phyloP scores from a whole-genome alignment of 2,329 filamentous ascomycete genomes.

The Cercospora brassicicola region DNA sequence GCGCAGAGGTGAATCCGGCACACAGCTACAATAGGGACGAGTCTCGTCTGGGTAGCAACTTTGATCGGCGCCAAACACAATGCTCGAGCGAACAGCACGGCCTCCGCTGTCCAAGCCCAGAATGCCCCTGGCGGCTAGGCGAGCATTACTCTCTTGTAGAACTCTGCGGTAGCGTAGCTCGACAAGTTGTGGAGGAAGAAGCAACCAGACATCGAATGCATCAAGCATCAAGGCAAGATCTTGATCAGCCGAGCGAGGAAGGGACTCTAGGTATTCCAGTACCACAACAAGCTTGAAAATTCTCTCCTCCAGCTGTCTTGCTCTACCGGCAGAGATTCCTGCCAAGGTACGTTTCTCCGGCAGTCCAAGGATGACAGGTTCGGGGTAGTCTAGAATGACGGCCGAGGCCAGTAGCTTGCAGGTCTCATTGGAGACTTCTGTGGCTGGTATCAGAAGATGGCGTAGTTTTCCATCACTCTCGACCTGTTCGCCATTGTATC shows the following conservation, averaged over 20 bases:
- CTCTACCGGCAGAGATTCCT: not conserved
- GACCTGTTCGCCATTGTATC: not conserved
- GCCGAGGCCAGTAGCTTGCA: not conserved
- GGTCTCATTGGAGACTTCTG: not conserved
- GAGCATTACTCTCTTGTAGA: not conserved
- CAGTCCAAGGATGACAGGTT: not conserved
- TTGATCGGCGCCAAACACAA: not conserved
- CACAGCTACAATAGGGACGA: not conserved
- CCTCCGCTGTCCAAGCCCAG: not conserved
- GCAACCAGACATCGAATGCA: not conserved
- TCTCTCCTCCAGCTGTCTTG: not conserved
- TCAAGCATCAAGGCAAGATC: not conserved
- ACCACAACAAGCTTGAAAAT: not conserved
- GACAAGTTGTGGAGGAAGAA: not conserved
- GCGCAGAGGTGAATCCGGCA: not conserved
- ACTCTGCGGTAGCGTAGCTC: not conserved
- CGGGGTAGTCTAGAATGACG: not conserved
- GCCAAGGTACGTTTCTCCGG: not conserved
- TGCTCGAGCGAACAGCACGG: not conserved
- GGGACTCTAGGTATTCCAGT: not conserved
- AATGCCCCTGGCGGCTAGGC: not conserved
- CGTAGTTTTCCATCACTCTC: not conserved
- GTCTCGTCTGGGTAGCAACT: not conserved
- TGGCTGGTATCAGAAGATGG: not conserved
- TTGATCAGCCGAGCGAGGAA: not conserved